Evolutionary conservation across 176 grass and related monocot genomes (phyloP).

Genomic region (Otatea glauca): DNA sequence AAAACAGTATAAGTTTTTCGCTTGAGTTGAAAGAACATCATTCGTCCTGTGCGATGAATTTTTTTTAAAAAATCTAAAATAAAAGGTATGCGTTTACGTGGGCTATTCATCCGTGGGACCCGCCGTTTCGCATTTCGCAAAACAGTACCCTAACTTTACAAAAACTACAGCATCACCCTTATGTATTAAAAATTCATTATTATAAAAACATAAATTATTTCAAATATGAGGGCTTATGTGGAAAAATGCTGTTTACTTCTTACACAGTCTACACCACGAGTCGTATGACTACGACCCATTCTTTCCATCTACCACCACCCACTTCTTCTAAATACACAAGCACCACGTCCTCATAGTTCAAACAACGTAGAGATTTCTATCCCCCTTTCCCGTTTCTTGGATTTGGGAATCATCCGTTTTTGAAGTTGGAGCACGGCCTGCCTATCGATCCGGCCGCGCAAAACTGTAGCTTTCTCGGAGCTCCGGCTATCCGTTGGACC

Average conservation of each 20-base stretch:
- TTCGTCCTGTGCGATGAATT: too few relatives aligned
- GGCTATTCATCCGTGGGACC: background rate
- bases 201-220: background rate
- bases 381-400: constrained; percentile 33
- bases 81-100: background rate
- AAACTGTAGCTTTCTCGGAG: background rate
- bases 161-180: background rate
- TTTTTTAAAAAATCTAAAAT: too few relatives aligned
- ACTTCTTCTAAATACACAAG: constrained; percentile 34
- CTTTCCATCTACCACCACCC: constrained; percentile 38
- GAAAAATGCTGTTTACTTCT: background rate
- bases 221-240: background rate
- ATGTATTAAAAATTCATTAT: too few relatives aligned
- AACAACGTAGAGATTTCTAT: constrained; percentile 42
- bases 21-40: too few relatives aligned
- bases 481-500: constrained; percentile 13
- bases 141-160: background rate
- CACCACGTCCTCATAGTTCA: constrained; percentile 9
- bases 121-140: background rate
- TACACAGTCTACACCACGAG: background rate
- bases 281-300: constrained; percentile 12
- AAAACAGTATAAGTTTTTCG: too few relatives aligned
- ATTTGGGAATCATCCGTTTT: constrained; percentile 7
- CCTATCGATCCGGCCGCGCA: background rate
- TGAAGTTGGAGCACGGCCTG: background rate